Evolutionary conservation across 2,329 filamentous ascomycete species (phyloP).

Genomic region (Chaetomium globosum): DNA sequence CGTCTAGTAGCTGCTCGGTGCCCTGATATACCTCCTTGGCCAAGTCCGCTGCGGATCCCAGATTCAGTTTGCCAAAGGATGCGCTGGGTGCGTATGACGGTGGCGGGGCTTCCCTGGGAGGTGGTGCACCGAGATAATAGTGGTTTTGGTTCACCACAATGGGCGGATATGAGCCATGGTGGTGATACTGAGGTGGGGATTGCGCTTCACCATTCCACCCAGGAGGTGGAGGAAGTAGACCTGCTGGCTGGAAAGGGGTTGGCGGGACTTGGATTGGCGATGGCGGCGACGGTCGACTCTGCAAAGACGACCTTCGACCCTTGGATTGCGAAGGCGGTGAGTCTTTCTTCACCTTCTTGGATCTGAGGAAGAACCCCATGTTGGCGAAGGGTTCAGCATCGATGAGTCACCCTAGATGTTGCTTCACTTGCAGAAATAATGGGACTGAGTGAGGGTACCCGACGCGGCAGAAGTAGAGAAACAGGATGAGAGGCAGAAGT

Average conservation of each 20-base stretch:
- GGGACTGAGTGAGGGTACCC: no score
- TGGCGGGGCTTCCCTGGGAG: constrained; percentile 26
- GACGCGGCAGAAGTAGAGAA: background rate
- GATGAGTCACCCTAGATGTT: background rate
- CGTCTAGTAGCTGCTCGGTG: constrained; percentile 43
- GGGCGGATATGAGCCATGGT: constrained; percentile 40
- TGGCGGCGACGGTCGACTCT: constrained; percentile 22
- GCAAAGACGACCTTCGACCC: constrained; percentile 20
- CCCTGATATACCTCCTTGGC: constrained; percentile 45
- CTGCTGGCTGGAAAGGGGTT: constrained; percentile 36
- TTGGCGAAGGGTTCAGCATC: constrained; percentile 17
- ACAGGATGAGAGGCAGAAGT: background rate
- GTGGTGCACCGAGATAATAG: constrained; percentile 48
- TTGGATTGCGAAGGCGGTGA: constrained; percentile 24
- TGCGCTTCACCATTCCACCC: constrained; percentile 32
- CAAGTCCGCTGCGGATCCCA: constrained; percentile 49
- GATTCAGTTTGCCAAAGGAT: constrained; percentile 43
- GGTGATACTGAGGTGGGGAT: constrained; percentile 38
- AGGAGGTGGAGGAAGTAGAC: constrained; percentile 37
- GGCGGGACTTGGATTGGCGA: constrained; percentile 21
- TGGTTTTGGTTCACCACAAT: constrained; percentile 58
- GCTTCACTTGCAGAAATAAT: background rate
- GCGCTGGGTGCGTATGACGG: constrained; percentile 31
- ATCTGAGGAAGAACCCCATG: constrained; percentile 38
- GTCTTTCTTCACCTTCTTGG: constrained; percentile 38